A percentile compares a stretch with the other conserved stretches of the same genome.
Evolutionary conservation across 805 yeast species (phyloP).

Genomic region (Candida namnaoensis): DNA sequence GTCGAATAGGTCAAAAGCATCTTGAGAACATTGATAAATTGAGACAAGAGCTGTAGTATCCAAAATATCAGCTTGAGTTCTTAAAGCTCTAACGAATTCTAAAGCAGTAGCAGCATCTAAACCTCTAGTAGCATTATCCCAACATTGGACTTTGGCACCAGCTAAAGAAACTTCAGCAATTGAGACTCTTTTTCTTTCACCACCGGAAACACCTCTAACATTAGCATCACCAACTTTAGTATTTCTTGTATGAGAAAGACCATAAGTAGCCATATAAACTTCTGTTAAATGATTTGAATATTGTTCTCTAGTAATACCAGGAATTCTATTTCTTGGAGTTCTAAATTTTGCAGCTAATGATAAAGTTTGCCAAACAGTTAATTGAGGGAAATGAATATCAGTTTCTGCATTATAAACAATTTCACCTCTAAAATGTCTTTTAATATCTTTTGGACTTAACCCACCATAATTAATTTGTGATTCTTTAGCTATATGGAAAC

Average conservation of each 20-base stretch:
- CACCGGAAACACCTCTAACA: conserved; percentile 63
- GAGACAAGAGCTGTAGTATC: conserved; percentile 46
- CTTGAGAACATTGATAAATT: conserved; percentile 45
- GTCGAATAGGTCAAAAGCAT: conserved; percentile 41
- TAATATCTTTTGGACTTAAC: conserved; percentile 40
- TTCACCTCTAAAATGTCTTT: conserved; percentile 52
- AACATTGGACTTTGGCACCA: conserved; percentile 38
- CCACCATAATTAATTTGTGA: conserved; percentile 47
- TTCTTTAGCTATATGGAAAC: conserved; percentile 39
- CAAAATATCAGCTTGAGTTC: conserved; percentile 36
- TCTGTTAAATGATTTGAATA: conserved; percentile 46
- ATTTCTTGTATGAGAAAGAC: conserved; percentile 40
- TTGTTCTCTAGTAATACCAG: conserved; percentile 48
- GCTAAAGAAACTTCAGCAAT: conserved; percentile 46
- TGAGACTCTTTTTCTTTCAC: conserved; percentile 63
- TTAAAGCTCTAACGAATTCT: conserved; percentile 42
- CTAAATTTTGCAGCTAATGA: conserved; percentile 52
- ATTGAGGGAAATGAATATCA: conserved; percentile 60
- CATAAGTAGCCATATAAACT: conserved; percentile 42
- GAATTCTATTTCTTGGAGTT: conserved; percentile 53
- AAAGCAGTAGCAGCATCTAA: conserved; percentile 51
- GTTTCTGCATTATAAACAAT: conserved; percentile 64
- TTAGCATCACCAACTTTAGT: conserved; percentile 58
- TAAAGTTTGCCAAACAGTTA: conserved; percentile 60
- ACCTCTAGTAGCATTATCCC: conserved; percentile 55